phyloP scores from a whole-genome alignment of 1,284 basidiomycete genomes.

The Thecaphora thlaspeos region DNA sequence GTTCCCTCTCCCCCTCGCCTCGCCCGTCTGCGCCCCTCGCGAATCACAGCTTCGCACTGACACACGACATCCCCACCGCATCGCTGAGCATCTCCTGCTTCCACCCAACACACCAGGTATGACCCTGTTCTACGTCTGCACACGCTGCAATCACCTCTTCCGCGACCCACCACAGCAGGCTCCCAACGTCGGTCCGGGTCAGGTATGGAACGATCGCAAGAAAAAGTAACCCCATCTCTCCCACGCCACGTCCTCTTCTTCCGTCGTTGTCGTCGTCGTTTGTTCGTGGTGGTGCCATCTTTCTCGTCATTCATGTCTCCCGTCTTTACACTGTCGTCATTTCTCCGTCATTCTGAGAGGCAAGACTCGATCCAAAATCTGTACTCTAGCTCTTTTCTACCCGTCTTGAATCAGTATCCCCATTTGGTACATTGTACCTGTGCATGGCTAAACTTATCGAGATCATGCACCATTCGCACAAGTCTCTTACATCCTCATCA shows the following conservation, averaged over 20 bases:
- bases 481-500: too few relatives aligned
- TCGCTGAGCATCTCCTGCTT: not conserved
- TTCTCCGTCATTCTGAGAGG: too few relatives aligned
- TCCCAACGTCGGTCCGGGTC: slow-evolving; percentile 21
- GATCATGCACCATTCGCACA: too few relatives aligned
- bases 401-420: too few relatives aligned
- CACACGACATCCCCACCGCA: not conserved
- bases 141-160: slow-evolving; percentile 50
- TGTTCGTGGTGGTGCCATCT: too few relatives aligned
- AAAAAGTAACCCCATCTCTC: slow-evolving; percentile 15
- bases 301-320: slow-evolving; percentile 50
- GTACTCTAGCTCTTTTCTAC: too few relatives aligned
- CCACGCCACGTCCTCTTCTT: not conserved
- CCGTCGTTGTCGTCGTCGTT: not conserved
- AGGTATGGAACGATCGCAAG: slow-evolving; percentile 40
- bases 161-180: slow-evolving; percentile 33
- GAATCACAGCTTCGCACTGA: not conserved
- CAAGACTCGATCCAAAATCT: too few relatives aligned
- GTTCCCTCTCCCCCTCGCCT: not conserved
- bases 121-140: slow-evolving; percentile 56
- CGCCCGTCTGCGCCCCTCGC: not conserved
- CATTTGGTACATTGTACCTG: too few relatives aligned
- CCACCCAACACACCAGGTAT: slow-evolving; percentile 34
- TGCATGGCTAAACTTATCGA: too few relatives aligned
- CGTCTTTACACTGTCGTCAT: too few relatives aligned